Evolutionary conservation across 257 asterid genomes (phyloP), one percentile per base, ranked within the genome.

Genomic region (Solanum virginianum): DNA sequence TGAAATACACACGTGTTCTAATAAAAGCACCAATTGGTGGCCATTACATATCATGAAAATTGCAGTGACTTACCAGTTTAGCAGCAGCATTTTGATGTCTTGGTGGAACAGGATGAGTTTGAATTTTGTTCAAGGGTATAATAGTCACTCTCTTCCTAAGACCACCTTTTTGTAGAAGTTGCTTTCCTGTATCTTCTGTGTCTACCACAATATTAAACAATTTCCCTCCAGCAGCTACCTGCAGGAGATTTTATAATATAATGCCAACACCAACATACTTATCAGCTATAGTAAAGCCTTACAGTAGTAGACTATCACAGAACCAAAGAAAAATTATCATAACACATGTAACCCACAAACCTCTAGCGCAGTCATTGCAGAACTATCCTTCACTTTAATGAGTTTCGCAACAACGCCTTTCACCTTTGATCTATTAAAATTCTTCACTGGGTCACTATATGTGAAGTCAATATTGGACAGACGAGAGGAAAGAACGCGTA

Each of bases 201-300:
- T 97, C 98, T 72, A 97, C 99, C 72, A 97, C 97, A 84, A 97
- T 88, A 86, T 97, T 97, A 91, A 80, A 97, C 88, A 97, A 86
- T 92, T 97, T 97, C 80, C 98, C 98, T 70, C 98, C 98, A 45
- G 99, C 99, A 88, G 96, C 97, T 88, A 97, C 99, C 99, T 97
- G 87, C 83, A 90, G 49, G 56, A 80, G 75, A 85, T 84, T 26
- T 84, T 84, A 86, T 68, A 72, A 83, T 41, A 71, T 43, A 83
- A 87, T 86, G 57, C 55, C 65, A 85, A 66, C 53, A 84, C 84
- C 62, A 60, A 84, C 45, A 47, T 80, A 66, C 43, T 9, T 51
- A 81, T 77, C 68, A 79, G 57, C 53, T 57, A 55, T 80, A 57
- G 43, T 29, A 54, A 65, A 39, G 62, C 45, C 41, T 47, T 59